Evolutionary conservation across 768 basidiomycete species (phyloP), one percentile per base, ranked within the genome.

Genomic region (Tylopilus intermedius): DNA sequence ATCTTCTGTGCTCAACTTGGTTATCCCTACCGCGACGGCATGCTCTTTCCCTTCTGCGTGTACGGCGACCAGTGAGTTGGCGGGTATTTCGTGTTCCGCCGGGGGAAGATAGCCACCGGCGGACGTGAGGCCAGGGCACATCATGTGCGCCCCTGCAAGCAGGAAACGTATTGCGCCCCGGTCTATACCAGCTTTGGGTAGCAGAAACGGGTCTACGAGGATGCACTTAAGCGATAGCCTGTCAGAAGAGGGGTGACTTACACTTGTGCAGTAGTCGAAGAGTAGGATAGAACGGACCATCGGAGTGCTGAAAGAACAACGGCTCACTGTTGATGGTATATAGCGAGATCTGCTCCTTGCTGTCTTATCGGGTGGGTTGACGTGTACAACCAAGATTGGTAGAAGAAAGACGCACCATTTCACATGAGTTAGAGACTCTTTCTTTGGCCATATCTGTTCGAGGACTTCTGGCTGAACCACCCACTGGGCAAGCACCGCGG

Each of bases 111-210:
- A 80, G 8, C 95, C 95, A 7, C 94, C 94, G 32, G 83, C 78
- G 33, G 95, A 98, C 26, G 96, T 95, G 50, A 99, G 74, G 21
- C 96, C 96, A 5, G 96, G 96, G 61, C 88, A 94, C 92, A 95
- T 95, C 89, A 95, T 94, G 72, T 88, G 85, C 24, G 92, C 92
- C 14, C 92, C 96, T 10, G 84, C 86, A 43, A 99, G 82, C 37
- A 99, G 80, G 72, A 97, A 99, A 32, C 94, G 90, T 73, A 99
- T 99, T 49, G 96, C 96, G 45, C 96, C 96, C 47, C 95, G 86
- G 75, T 99, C 96, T 45, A 98, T 79, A 58, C 85, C 82, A 45
- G 95, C 93, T 62, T 79, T 83, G 5, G 94, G 92, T 30, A 98
- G 79, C 58, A 98, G 76, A 62, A 81, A 87, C 8, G 96, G 96